Base-by-base conservation (phyloP, 2,329 filamentous ascomycete genomes). In the Xylariaceae sp. region DNA sequence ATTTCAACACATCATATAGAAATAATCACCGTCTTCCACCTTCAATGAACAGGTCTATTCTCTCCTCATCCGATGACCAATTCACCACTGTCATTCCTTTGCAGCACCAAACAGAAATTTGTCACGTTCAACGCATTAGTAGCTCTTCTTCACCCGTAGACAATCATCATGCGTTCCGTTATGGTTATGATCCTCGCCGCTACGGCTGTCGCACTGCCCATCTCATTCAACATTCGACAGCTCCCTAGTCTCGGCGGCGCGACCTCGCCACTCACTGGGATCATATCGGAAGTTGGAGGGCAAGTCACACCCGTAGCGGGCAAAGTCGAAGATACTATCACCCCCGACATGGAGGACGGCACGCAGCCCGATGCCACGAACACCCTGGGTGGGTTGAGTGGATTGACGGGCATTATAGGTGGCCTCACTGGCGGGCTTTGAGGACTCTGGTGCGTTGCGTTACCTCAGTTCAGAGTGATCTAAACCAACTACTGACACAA, bases 121-220 rank as follows among this genome's bases (percentile, higher is more conserved):
- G 11, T 35, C 15, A 31, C 30, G n/a, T 10, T 30, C 2, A 42
- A 18, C 22, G 35, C 33, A 30, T 48, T 38, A 6, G 1, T 40
- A 1, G 42, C 49, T 19, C 27, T 56, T 12, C 11, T 41, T 22
- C 39, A 17, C 5, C 7, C 22, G 22, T 7, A 4, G 7, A 27
- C 7, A 5, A 27, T 27, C 4, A 7, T 27, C 22, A 27, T 27
- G 22, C 22, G 22, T 27, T 27, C 22, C 22, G 22, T 7, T 27
- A 11, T 56, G 35, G 47, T 54, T 43, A n/a, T 58, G 18, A 49
- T 58, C 39, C 53, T 49, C 40, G 47, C 54, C 19, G 42, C 51
- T 15, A 36, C 45, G 15, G 51, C 55, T 12, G 10, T 51, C 1
- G 52, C 55, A 18, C 15, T 53, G n/a, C 10, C 39, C 5, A 38